Evolutionary conservation across 768 basidiomycete genomes (phyloP).

Genomic region (Hericium alpestre): DNA sequence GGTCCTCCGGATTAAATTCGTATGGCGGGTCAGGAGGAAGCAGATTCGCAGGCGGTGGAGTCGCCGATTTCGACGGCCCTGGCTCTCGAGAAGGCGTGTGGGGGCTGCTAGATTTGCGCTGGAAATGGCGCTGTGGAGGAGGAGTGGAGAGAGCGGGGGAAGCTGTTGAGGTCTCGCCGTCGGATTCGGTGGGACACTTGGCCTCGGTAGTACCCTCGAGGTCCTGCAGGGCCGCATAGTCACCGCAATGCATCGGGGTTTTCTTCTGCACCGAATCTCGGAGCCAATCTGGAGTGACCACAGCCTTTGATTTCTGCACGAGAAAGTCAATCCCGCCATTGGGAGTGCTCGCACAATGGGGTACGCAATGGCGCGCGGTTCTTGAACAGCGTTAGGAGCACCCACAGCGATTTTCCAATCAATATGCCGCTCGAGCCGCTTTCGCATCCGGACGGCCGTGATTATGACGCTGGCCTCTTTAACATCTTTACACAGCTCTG

Average conservation of each 20-base stretch:
- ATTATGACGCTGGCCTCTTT: conserved; percentile 54
- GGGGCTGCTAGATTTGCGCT: background rate
- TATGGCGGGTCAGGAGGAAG: conserved; percentile 14
- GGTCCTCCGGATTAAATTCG: conserved; percentile 11
- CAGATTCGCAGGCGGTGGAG: conserved; percentile 15
- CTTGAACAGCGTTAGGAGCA: conserved; percentile 4
- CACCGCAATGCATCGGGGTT: conserved; percentile 35
- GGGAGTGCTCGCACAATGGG: background rate
- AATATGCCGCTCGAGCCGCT: conserved; percentile 61
- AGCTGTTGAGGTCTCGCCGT: conserved; percentile 1
- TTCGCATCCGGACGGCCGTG: conserved; percentile 54
- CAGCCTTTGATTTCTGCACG: conserved; percentile 48
- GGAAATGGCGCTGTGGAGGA: background rate
- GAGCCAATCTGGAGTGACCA: conserved; percentile 69
- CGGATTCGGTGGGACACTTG: conserved; percentile 29
- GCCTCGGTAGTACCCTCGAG: conserved; percentile 36
- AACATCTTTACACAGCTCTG: conserved; percentile 26
- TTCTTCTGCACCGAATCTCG: conserved; percentile 40
- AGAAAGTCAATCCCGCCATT: background rate
- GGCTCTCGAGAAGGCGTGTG: background rate
- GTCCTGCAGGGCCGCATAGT: conserved; percentile 47
- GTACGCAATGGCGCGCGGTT: background rate
- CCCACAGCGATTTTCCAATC: conserved; percentile 56
- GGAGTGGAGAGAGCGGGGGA: background rate
- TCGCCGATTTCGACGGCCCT: background rate